These are phyloP conservation scores for Raddia distichophylla DNA, from an alignment of 176 grass and related monocot species.

Conservation along the genomic window DNA sequence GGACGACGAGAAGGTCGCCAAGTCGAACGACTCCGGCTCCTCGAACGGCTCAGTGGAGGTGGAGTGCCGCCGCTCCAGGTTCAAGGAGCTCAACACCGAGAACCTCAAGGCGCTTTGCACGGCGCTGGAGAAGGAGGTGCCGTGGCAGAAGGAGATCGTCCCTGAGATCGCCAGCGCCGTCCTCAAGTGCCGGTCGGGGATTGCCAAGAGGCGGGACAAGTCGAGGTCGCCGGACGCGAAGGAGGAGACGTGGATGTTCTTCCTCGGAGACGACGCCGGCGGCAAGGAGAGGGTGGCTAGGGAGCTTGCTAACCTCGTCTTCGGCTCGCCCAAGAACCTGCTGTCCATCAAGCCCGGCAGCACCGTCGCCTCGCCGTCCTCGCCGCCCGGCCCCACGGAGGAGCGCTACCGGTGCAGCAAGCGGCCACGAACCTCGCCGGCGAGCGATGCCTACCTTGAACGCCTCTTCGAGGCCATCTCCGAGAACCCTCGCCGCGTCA, in stretches of 20 bases:
- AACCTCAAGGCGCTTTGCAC: conserved; percentile 84
- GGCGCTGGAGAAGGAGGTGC: conserved; percentile 78
- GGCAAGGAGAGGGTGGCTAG: conserved; percentile 79
- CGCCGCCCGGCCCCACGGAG: conserved; percentile 39
- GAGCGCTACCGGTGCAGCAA: conserved; percentile 57
- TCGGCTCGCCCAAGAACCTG: conserved; percentile 62
- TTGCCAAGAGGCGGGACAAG: conserved; percentile 60
- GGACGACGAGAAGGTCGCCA: not conserved
- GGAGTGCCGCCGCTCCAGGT: conserved; percentile 63
- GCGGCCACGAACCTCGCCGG: conserved; percentile 38
- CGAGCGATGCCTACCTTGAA: conserved; percentile 48
- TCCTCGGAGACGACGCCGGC: conserved; percentile 61
- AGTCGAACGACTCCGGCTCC: conserved; percentile 46
- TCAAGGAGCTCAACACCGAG: conserved; percentile 93
- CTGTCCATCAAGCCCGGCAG: conserved; percentile 42
- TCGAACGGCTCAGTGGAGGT: conserved; percentile 67
- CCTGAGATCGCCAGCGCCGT: conserved; percentile 73
- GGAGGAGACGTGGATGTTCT: conserved; percentile 94
- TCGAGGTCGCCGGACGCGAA: conserved; percentile 49
- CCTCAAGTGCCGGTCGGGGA: conserved; percentile 81
- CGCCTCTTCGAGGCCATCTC: conserved; percentile 58
- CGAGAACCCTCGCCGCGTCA: conserved; percentile 67
- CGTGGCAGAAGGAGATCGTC: conserved; percentile 83
- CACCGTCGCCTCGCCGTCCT: conserved; percentile 21
- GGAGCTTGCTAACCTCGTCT: conserved; percentile 80